Conservation (phyloP, 2,329 filamentous ascomycete species). For the Fusarium pseudocircinatum region DNA sequence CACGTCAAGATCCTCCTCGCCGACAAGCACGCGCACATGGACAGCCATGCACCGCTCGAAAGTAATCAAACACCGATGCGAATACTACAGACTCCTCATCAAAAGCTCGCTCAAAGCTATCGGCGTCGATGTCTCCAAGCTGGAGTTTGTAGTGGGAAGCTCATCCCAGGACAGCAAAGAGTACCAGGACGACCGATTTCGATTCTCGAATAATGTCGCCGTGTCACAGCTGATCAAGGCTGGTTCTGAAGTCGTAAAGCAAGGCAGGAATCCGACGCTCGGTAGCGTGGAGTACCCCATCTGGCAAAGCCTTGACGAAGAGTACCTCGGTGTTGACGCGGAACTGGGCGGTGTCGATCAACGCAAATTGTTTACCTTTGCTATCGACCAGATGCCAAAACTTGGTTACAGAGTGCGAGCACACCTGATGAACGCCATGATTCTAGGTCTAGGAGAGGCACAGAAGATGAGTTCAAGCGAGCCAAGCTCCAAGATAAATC, state of each 20-base stretch:
- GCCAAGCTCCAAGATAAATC: neutral
- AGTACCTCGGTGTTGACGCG: neutral
- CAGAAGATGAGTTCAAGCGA: conserved; percentile 14
- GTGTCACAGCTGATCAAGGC: neutral
- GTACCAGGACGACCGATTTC: neutral
- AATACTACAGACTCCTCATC: neutral
- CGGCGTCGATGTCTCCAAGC: neutral
- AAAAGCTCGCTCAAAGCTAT: neutral
- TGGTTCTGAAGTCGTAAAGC: neutral
- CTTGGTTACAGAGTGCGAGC: neutral
- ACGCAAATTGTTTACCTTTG: neutral
- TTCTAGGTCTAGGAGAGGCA: neutral
- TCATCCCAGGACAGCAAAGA: neutral
- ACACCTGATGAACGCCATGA: neutral
- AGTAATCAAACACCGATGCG: neutral
- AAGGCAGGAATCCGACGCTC: neutral
- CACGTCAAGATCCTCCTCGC: neutral
- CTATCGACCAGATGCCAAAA: neutral
- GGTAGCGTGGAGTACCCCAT: neutral
- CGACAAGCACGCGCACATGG: neutral
- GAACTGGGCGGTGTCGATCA: neutral
- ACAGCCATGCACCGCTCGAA: neutral
- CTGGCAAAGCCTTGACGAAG: neutral
- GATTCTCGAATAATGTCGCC: fast-evolving
- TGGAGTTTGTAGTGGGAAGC: neutral